A percentile compares a stretch with the other conserved stretches of the same genome.
phyloP scores from a whole-genome alignment of 1,139 yeast species.

The Suhomyces taliae region DNA sequence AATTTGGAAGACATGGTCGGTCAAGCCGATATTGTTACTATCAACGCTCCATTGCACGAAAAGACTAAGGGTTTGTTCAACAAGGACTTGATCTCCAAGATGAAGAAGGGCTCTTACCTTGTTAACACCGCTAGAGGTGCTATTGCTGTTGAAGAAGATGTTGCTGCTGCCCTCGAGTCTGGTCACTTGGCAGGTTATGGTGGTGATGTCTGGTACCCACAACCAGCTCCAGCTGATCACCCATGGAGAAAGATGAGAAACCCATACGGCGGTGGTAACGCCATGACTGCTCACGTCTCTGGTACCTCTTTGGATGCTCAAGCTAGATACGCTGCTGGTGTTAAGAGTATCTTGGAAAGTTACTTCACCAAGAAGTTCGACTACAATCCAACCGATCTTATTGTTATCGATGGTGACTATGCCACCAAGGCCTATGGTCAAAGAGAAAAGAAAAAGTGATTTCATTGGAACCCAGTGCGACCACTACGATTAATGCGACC shows the following conservation, averaged over 20 bases:
- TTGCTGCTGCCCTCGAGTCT: slow-evolving; percentile 67
- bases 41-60: slow-evolving; percentile 78
- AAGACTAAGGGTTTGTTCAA: slow-evolving; percentile 66
- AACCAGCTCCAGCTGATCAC: slow-evolving; percentile 75
- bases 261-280: slow-evolving; percentile 72
- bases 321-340: slow-evolving; percentile 69
- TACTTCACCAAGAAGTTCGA: slow-evolving; percentile 63
- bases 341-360: slow-evolving; percentile 59
- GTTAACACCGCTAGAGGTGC: slow-evolving; percentile 89
- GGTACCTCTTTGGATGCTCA: slow-evolving; percentile 85
- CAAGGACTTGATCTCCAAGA: slow-evolving; percentile 64
- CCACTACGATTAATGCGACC: no score
- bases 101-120: slow-evolving; percentile 76
- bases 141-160: slow-evolving; percentile 68
- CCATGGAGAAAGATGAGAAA: slow-evolving; percentile 76
- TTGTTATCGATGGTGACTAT: slow-evolving; percentile 69
- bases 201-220: slow-evolving; percentile 83
- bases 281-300: slow-evolving; percentile 82
- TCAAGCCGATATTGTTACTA: slow-evolving; percentile 71
- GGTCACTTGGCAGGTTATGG: slow-evolving; percentile 80
- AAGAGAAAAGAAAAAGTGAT: slow-evolving; percentile 26
- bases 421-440: slow-evolving; percentile 73
- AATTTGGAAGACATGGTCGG: slow-evolving; percentile 66
- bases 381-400: slow-evolving; percentile 72
- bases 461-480: neutral